These are phyloP conservation scores for Jackrogersella minutella DNA, from an alignment of 495 filamentous ascomycete species.

Conservation along the genomic window DNA sequence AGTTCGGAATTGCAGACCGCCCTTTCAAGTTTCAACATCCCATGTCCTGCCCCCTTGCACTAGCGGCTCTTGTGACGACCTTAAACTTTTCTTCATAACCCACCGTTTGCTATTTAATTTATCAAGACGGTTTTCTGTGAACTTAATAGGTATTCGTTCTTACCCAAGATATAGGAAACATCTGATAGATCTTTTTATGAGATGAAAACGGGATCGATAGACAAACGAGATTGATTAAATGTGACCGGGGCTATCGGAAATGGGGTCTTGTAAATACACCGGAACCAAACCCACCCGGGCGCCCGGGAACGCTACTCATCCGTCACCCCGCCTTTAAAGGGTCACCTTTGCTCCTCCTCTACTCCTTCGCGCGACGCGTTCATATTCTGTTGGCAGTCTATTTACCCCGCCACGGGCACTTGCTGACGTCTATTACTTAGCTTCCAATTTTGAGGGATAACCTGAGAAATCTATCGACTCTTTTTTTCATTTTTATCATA, in stretches of 20 bases:
- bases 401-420: slow-evolving; percentile 1
- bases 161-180: neutral
- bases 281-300: neutral
- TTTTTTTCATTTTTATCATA: too few species aligned
- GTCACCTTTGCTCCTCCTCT: too few species aligned
- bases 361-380: slow-evolving; percentile 4
- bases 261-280: neutral
- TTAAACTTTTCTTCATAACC: slow-evolving; percentile 9
- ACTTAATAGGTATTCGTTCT: too few species aligned
- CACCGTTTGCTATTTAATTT: neutral
- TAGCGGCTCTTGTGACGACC: slow-evolving; percentile 21
- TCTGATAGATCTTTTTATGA: neutral
- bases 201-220: neutral
- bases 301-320: neutral
- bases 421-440: neutral
- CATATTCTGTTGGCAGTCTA: neutral
- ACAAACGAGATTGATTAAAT: neutral
- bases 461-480: too few species aligned
- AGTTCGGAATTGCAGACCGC: slow-evolving; percentile 13
- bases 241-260: neutral
- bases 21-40: slow-evolving; percentile 14
- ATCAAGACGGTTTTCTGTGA: too few species aligned
- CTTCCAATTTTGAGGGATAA: too few species aligned
- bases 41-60: slow-evolving; percentile 3
- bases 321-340: slow-evolving; percentile 3